Percentiles rank a stretch among this genome's conserved stretches.
phyloP scores from a whole-genome alignment of 2,329 filamentous ascomycete species.

The Alternaria gaisen region DNA sequence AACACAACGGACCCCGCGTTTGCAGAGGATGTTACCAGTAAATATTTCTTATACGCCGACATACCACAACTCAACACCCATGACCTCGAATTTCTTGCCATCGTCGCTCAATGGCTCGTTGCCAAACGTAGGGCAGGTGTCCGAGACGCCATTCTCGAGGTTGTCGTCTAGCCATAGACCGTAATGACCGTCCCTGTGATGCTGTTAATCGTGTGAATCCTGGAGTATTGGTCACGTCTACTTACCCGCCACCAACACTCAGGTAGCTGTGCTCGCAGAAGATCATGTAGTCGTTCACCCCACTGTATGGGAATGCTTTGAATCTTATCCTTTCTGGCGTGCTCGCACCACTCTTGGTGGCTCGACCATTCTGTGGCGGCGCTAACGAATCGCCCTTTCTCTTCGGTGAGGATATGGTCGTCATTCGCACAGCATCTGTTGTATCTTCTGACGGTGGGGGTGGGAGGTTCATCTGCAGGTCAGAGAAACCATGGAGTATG shows the following conservation, averaged over 20 bases:
- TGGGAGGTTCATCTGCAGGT: conserved; percentile 64
- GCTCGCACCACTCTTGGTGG: conserved; percentile 57
- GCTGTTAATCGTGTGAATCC: conserved; percentile 7
- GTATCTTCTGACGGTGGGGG: conserved; percentile 75
- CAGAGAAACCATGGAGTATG: conserved; percentile 64
- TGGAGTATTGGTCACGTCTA: neutral
- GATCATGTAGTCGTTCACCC: conserved; percentile 96
- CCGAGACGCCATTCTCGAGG: conserved; percentile 84
- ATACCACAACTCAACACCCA: conserved; percentile 94
- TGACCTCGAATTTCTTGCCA: conserved; percentile 87
- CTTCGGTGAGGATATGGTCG: conserved; percentile 59
- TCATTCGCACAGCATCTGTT: conserved; percentile 67
- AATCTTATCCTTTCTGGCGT: conserved; percentile 84
- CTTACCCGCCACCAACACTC: conserved; percentile 80
- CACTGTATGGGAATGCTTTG: conserved; percentile 96
- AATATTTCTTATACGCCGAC: conserved; percentile 64
- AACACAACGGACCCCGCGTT: neutral
- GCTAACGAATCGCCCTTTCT: conserved; percentile 35
- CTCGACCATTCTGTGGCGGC: conserved; percentile 27
- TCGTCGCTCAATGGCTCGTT: conserved; percentile 95
- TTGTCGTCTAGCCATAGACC: conserved; percentile 92
- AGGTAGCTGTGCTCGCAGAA: conserved; percentile 87
- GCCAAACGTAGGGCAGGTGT: conserved; percentile 87
- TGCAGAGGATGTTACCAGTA: neutral
- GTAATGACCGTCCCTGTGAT: conserved; percentile 77